Conservation (phyloP, 2,329 filamentous ascomycete genomes). For the Balansia obtecta region DNA sequence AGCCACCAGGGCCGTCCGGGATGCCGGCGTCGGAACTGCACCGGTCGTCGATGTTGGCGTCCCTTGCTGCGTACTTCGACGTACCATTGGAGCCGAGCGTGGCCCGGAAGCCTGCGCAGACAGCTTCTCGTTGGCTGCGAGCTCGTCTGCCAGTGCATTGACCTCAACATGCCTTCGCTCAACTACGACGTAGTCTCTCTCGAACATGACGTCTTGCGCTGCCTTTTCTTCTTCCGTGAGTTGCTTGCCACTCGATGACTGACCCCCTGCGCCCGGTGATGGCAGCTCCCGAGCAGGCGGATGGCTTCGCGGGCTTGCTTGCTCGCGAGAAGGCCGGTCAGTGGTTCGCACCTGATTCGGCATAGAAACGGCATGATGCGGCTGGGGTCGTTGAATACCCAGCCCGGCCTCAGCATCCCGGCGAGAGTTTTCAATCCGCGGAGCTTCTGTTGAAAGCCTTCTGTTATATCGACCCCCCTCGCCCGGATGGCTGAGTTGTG, state of each 20-base stretch:
- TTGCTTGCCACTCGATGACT: conserved; percentile 13
- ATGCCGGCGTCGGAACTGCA: conserved; percentile 52
- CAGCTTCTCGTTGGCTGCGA: conserved; percentile 68
- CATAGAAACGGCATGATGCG: conserved; percentile 35
- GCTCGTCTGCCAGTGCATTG: conserved; percentile 90
- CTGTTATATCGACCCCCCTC: conserved; percentile 23
- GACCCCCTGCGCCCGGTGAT: conserved; percentile 10
- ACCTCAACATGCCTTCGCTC: conserved; percentile 94
- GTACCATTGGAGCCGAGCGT: conserved; percentile 51
- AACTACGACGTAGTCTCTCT: conserved; percentile 89
- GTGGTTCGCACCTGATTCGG: conserved; percentile 28
- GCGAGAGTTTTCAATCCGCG: conserved; percentile 29
- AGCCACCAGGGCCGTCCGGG: conserved; percentile 63
- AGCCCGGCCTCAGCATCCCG: conserved; percentile 36
- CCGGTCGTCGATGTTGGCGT: conserved; percentile 56
- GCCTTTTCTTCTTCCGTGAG: conserved; percentile 55
- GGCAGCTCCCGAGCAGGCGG: conserved; percentile 11
- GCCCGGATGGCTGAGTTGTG: conserved; percentile 29
- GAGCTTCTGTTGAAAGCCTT: conserved; percentile 15
- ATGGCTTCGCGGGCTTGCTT: conserved; percentile 20
- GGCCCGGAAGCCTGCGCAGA: conserved; percentile 35
- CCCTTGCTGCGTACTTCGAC: conserved; percentile 69
- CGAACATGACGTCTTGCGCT: conserved; percentile 78
- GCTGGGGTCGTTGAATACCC: conserved; percentile 36
- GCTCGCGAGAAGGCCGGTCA: conserved; percentile 14